Percentiles rank a stretch among this genome's conserved stretches.
Evolutionary conservation across 2,329 filamentous ascomycete genomes (phyloP).

Genomic region (Beauveria pseudobassiana): DNA sequence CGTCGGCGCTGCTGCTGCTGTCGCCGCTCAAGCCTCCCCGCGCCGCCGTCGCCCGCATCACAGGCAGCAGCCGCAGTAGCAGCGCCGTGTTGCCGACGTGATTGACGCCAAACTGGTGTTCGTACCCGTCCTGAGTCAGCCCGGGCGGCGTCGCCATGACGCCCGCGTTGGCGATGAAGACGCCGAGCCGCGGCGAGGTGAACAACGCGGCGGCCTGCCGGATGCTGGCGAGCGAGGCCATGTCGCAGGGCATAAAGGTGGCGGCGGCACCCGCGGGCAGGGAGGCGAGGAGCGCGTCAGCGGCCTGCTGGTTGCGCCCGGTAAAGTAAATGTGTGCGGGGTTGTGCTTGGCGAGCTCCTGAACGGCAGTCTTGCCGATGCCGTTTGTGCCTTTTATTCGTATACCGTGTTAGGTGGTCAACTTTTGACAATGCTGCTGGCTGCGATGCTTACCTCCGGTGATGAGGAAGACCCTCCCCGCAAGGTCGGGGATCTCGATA

Average conservation of each 20-base stretch:
- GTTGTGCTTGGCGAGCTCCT: slow-evolving; percentile 29
- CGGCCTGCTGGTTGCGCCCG: slow-evolving; percentile 38
- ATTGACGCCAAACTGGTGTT: slow-evolving; percentile 29
- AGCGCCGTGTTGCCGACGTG: slow-evolving; percentile 24
- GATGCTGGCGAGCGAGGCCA: slow-evolving; percentile 42
- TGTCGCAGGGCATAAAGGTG: slow-evolving; percentile 37
- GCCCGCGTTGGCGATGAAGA: slow-evolving; percentile 32
- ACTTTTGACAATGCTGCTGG: neutral
- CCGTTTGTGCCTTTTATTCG: slow-evolving; percentile 26
- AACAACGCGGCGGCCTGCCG: slow-evolving; percentile 32
- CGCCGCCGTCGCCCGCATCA: slow-evolving; percentile 17
- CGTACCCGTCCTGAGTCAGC: slow-evolving; percentile 25
- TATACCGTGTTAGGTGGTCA: neutral
- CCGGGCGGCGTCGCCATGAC: slow-evolving; percentile 23
- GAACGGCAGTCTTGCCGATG: slow-evolving; percentile 20
- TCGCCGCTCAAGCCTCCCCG: neutral
- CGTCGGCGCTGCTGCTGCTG: slow-evolving; percentile 10
- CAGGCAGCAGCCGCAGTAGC: slow-evolving; percentile 27
- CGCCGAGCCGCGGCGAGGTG: slow-evolving; percentile 33
- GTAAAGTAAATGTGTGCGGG: slow-evolving; percentile 48
- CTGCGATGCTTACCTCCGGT: slow-evolving; percentile 35
- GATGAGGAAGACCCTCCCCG: slow-evolving; percentile 41
- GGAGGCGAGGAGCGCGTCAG: slow-evolving; percentile 35
- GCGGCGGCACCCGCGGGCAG: slow-evolving; percentile 4
- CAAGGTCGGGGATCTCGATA: slow-evolving; percentile 35